phyloP scores from a whole-genome alignment of 2,329 filamentous ascomycete genomes.

The Berkeleyomyces basicola region DNA sequence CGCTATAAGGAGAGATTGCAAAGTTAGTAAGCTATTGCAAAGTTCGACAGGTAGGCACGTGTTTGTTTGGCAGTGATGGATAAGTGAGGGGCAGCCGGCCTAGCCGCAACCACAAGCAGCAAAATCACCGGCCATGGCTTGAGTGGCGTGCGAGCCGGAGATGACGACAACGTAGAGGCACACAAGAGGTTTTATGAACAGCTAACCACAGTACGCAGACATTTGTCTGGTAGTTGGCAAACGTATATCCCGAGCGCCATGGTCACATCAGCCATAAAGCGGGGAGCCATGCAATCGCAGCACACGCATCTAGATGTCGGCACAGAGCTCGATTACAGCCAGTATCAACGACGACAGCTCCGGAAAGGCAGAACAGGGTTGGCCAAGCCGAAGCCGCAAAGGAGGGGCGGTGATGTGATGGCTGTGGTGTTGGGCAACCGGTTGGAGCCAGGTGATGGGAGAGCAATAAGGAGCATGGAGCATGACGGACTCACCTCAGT shows the following conservation, averaged over 20 bases:
- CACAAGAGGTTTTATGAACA: neutral
- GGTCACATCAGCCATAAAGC: neutral
- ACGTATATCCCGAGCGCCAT: neutral
- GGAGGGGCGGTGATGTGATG: neutral
- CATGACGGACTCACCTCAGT: constrained; percentile 38
- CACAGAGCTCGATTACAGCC: neutral
- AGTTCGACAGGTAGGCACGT: neutral
- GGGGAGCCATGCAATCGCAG: neutral
- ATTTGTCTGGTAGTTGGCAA: neutral
- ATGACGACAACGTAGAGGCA: neutral
- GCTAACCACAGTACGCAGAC: neutral
- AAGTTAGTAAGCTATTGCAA: constrained; percentile 6
- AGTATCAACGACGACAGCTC: neutral
- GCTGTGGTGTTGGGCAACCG: neutral
- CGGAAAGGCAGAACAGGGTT: neutral
- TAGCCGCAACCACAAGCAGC: neutral
- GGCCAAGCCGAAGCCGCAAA: neutral
- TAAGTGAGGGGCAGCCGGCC: neutral
- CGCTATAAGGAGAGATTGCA: constrained; percentile 1
- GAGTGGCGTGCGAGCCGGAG: neutral
- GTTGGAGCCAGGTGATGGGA: neutral
- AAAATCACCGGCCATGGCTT: neutral
- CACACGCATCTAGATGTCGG: neutral
- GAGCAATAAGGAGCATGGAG: constrained; percentile 7
- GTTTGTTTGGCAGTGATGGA: neutral